Evolutionary conservation across 768 basidiomycete genomes (phyloP).

Genomic region (Hypholoma fasciculare): DNA sequence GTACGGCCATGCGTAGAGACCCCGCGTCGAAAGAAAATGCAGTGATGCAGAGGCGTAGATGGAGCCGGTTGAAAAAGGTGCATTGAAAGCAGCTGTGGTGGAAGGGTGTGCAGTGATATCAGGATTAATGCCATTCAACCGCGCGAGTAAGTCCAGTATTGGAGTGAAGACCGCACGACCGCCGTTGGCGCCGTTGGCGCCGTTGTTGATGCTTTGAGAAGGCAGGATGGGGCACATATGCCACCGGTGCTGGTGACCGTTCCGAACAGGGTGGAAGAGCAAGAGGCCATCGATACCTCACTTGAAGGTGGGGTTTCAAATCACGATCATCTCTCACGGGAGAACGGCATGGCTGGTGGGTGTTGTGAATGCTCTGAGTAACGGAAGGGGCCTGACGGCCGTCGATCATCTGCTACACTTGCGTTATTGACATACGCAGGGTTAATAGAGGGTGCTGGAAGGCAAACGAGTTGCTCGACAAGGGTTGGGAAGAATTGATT

Average conservation of each 20-base stretch:
- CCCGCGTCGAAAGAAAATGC: no score
- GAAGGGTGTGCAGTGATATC: no score
- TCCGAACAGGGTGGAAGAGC: slow-evolving; percentile 45
- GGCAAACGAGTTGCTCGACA: slow-evolving; percentile 16
- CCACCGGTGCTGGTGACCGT: slow-evolving; percentile 9
- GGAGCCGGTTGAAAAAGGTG: no score
- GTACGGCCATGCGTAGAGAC: no score
- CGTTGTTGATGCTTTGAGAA: no score
- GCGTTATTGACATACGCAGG: slow-evolving; percentile 5
- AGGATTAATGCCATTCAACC: no score
- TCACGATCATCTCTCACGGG: slow-evolving; percentile 2
- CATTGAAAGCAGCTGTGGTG: no score
- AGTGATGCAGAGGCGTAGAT: no score
- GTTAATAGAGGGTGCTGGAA: slow-evolving; percentile 32
- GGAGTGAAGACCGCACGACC: no score
- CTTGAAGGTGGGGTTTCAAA: slow-evolving; percentile 27
- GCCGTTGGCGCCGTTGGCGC: no score
- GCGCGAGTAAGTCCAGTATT: no score
- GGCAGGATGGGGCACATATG: neutral
- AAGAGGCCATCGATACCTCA: slow-evolving; percentile 53
- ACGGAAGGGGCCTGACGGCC: neutral
- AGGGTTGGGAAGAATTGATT: slow-evolving; percentile 1
- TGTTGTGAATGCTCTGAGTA: neutral
- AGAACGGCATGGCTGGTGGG: neutral
- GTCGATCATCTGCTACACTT: neutral